These are phyloP conservation scores for Colletotrichum aenigma DNA, from an alignment of 2,329 filamentous ascomycete species.

Conservation along the genomic window DNA sequence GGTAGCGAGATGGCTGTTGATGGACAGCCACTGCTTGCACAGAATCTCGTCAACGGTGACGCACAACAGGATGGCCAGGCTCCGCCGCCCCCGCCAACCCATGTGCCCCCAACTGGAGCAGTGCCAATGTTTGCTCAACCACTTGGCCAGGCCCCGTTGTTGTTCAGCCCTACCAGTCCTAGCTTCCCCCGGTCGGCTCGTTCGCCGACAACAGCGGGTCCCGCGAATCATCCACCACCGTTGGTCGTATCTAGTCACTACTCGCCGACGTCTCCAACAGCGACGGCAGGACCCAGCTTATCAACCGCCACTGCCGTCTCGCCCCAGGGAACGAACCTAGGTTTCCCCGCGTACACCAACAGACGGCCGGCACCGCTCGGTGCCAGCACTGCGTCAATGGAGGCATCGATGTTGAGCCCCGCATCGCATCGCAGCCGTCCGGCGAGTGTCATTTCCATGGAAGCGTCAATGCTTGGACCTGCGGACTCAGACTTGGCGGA, in stretches of 20 bases:
- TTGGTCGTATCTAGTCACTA: slow-evolving; percentile 14
- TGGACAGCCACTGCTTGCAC: slow-evolving; percentile 19
- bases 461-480: slow-evolving; percentile 16
- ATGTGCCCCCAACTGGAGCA: neutral
- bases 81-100: slow-evolving; percentile 13
- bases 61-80: neutral
- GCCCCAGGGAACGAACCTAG: slow-evolving; percentile 17
- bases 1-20: slow-evolving; percentile 42
- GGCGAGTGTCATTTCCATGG: slow-evolving; percentile 16
- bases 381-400: slow-evolving; percentile 22
- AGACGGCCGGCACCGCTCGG: slow-evolving; percentile 9
- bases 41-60: slow-evolving; percentile 20
- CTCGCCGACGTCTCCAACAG: neutral
- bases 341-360: slow-evolving; percentile 13
- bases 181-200: slow-evolving; percentile 4
- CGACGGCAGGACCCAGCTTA: neutral
- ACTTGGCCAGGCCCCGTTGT: slow-evolving; percentile 3
- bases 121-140: slow-evolving; percentile 17
- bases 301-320: slow-evolving; percentile 16
- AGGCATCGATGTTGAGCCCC: slow-evolving; percentile 17
- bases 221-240: slow-evolving; percentile 7
- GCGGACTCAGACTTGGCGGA: neutral
- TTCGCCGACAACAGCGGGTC: neutral
- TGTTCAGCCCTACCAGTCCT: slow-evolving; percentile 15
- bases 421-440: slow-evolving; percentile 7